Evolutionary conservation across 352 stramenopile genomes (phyloP).

Genomic region (Thalassiosira hispida): DNA sequence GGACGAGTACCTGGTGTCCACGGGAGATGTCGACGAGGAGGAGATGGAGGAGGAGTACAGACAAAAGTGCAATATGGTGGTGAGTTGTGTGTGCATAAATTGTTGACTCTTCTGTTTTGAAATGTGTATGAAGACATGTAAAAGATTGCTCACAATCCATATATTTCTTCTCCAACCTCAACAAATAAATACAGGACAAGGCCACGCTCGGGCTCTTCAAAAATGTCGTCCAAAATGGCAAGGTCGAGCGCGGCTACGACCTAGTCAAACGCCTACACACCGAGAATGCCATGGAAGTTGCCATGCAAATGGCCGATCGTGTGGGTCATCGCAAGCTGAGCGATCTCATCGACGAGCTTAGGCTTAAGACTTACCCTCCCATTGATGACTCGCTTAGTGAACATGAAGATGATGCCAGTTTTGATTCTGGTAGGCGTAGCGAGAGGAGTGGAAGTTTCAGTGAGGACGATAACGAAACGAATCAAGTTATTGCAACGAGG

Average conservation of each 20-base stretch:
- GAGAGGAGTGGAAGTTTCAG: conserved; percentile 35
- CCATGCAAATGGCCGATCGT: conserved; percentile 65
- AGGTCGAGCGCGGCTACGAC: conserved; percentile 74
- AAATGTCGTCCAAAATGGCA: conserved; percentile 60
- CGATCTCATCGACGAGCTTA: conserved; percentile 68
- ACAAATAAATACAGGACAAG: conserved; percentile 66
- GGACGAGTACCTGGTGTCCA: conserved; percentile 47
- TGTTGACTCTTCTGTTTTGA: conserved; percentile 6
- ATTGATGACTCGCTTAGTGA: conserved; percentile 35
- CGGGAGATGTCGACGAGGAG: conserved; percentile 47
- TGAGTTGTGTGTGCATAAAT: conserved; percentile 35
- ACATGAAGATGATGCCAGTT: conserved; percentile 31
- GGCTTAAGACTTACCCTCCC: conserved; percentile 58
- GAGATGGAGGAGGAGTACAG: conserved; percentile 72
- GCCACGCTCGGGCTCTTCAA: conserved; percentile 77
- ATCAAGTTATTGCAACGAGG: conserved; percentile 27
- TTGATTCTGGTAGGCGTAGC: conserved; percentile 23
- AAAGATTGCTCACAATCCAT: too few species aligned
- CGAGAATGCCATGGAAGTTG: conserved; percentile 77
- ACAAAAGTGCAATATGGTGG: conserved; percentile 65
- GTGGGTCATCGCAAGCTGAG: conserved; percentile 65
- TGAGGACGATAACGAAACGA: conserved; percentile 13
- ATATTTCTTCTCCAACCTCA: too few species aligned
- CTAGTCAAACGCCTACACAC: conserved; percentile 72
- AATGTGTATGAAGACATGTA: neutral